Conservation (phyloP, 192 early-diverging fungal genomes). For the Umbelopsis ramanniana region DNA sequence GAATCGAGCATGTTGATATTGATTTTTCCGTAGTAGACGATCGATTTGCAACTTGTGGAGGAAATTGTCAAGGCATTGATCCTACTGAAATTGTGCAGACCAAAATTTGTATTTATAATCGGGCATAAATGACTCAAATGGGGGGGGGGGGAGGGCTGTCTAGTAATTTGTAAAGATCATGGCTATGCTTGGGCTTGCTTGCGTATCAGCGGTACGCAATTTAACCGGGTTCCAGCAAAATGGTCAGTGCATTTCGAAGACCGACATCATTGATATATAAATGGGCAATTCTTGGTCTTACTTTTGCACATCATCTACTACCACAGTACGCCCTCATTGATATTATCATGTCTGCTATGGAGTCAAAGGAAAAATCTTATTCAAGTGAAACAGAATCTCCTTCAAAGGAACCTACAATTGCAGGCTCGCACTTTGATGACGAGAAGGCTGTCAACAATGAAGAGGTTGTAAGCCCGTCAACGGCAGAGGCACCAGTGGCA, state of each 20-base stretch:
- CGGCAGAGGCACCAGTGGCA: background rate
- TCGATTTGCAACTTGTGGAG: no score
- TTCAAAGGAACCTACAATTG: background rate
- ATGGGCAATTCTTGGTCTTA: background rate
- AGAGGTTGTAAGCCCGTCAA: background rate
- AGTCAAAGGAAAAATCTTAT: no score
- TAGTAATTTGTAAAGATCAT: background rate
- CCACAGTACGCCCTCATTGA: background rate
- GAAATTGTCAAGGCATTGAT: no score
- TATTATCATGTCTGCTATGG: background rate
- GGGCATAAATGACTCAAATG: background rate
- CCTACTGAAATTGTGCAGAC: no score
- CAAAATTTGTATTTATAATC: no score
- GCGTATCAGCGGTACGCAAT: background rate
- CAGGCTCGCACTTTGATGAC: background rate
- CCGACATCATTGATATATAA: slow-evolving; percentile 1
- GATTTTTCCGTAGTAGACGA: no score
- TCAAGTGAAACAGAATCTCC: background rate
- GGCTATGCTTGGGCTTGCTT: background rate
- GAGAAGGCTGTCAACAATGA: background rate
- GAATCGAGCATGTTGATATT: no score
- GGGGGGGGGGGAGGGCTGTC: background rate
- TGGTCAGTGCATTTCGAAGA: background rate
- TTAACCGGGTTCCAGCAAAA: background rate
- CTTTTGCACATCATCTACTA: background rate